Evolutionary conservation across 768 basidiomycete species (phyloP), one percentile per base, ranked within the genome.

Genomic region (Leccinum broughii): DNA sequence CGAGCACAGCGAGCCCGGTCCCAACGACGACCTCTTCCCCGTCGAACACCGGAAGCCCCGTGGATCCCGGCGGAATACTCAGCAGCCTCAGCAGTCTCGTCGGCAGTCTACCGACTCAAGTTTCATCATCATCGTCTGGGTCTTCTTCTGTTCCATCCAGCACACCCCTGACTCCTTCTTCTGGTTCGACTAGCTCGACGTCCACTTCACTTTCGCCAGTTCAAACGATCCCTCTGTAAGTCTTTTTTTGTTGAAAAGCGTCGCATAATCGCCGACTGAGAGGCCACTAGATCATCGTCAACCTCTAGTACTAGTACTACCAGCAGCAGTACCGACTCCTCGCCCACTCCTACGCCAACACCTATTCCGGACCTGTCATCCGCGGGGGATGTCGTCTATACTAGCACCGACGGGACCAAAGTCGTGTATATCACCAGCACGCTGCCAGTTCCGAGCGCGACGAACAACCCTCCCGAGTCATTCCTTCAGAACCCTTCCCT

Each of bases 401-500:
- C 67, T 13, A 59, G 67, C 15, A 61, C 75, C 41, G 72, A 72
- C 3, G 70, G 70, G 6, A 66, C 64, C 24, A 53, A 41, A 22
- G 44, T 71, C 46, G 61, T 76, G n/a, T 68, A 75, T 41, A 71
- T 79, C 30, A 67, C 76, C 4, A 68, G 71, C 37, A 72, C 71
- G 2, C 41, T 72, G 32, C 61, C 77, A 9, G 59, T 72, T 2
- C 34, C 75, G 3, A 61, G 77, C 17, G 28, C 67, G 6, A 63
- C 70, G 1, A 32, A 64, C 22, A 17, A 73, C 3, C 52, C 68
- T 15, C 44, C 69, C n/a, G 66, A 71, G 9, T 66, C 78, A 11
- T 91, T 92, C 74, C 68, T 90, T 39, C 73, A 84, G 59, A 87
- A 90, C 72, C 88, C 85, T 71, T 76, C 81, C n/a, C 76, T 86